phyloP scores from a whole-genome alignment of 306 rosid species.

The Argentina anserina region DNA sequence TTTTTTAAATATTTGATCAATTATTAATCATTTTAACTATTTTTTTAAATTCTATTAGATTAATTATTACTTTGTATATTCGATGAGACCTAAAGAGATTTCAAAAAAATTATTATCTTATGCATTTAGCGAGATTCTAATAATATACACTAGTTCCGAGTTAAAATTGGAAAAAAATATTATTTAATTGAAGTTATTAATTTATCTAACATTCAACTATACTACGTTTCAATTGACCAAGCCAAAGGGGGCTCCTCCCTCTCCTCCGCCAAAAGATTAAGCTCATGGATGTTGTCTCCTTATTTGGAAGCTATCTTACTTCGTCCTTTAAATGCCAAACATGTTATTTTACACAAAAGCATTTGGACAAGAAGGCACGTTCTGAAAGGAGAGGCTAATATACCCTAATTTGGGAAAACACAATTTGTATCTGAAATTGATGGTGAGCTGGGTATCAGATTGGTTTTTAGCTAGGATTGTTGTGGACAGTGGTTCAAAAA shows the following conservation, averaged over 20 bases:
- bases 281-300: background rate
- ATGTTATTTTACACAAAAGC: background rate
- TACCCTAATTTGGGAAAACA: constrained; percentile 36
- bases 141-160: too few relatives aligned
- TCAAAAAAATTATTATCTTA: too few relatives aligned
- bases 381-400: background rate
- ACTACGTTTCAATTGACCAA: background rate
- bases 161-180: too few relatives aligned
- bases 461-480: background rate
- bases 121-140: too few relatives aligned
- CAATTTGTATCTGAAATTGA: constrained; percentile 37
- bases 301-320: background rate
- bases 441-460: constrained; percentile 8
- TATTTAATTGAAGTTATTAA: too few relatives aligned
- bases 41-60: too few relatives aligned
- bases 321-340: background rate
- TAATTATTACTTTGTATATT: too few relatives aligned
- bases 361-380: constrained; percentile 11
- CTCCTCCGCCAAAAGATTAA: background rate
- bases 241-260: background rate
- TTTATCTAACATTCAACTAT: too few relatives aligned
- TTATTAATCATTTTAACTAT: too few relatives aligned
- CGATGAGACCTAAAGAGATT: too few relatives aligned
- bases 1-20: too few relatives aligned
- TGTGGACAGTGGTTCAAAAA: constrained; percentile 11